Percentiles rank a stretch among this genome's conserved stretches.
Evolutionary conservation across 2,329 filamentous ascomycete species (phyloP).

Genomic region (Ophiobolus disseminans): DNA sequence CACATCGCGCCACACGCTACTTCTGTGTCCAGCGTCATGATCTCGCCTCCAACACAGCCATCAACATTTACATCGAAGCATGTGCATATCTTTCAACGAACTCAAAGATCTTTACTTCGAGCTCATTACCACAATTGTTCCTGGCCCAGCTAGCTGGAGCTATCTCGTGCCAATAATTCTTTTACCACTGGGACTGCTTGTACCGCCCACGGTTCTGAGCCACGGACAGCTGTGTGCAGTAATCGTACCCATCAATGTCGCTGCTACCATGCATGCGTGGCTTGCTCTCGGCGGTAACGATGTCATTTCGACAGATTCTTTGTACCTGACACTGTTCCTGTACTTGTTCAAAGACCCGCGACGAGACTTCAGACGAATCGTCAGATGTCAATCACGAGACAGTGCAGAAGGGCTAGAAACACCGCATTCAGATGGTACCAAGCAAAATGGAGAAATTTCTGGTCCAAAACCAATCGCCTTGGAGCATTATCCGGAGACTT

Average conservation of each 20-base stretch:
- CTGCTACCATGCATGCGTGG: constrained; percentile 12
- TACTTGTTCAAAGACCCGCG: constrained; percentile 16
- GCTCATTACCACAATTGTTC: constrained; percentile 13
- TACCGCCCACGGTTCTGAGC: constrained; percentile 8
- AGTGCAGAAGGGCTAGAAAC: neutral
- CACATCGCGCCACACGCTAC: neutral
- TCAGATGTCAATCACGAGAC: neutral
- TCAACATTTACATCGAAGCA: neutral
- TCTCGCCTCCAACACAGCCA: neutral
- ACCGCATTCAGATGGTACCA: neutral
- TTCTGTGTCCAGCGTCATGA: neutral
- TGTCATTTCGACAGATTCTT: constrained; percentile 11
- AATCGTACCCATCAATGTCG: constrained; percentile 8
- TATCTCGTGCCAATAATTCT: constrained; percentile 11
- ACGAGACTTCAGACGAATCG: constrained; percentile 7
- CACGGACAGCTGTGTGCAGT: constrained; percentile 2
- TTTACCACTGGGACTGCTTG: constrained; percentile 11
- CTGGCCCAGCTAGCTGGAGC: constrained; percentile 11
- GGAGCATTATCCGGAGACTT: constrained; percentile 7
- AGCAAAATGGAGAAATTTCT: neutral
- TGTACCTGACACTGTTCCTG: constrained; percentile 14
- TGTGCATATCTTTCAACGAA: neutral
- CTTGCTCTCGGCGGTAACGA: constrained; percentile 6
- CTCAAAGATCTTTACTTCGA: constrained; percentile 8
- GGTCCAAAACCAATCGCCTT: neutral